Evolutionary conservation across 1,284 basidiomycete species (phyloP), one percentile per base, ranked within the genome.

Genomic region (Moesziomyces antarcticus): DNA sequence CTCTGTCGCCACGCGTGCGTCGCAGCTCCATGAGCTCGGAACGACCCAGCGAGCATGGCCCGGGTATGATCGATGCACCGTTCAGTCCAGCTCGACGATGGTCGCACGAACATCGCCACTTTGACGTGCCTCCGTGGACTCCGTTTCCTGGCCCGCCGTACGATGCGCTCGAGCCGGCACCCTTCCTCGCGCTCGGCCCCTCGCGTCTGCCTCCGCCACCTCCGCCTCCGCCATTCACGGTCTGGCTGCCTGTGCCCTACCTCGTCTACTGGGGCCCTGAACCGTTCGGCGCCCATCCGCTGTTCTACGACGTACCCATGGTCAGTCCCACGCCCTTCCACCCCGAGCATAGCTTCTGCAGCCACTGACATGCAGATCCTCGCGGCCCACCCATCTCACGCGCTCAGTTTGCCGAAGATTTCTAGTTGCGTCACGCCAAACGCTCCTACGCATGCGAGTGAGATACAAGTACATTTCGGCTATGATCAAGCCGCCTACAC

Each of bases 221-320:
- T 5, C 37, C 37, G 6, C 37, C 37, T 5, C 37, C 37, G 6
- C 37, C 37, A 3, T 40, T 40, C 37, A 40, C 37, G 3, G 16
- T 40, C 1, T 51, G 51, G 63, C 41, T 24, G 1, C 56, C 56
- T 6, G 52, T 66, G 13, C 63, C 52, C 3, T 66, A 66, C 44
- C 40, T 66, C 16, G 22, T 14, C 8, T 66, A 66, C 20, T 66
- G 63, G 63, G 57, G 63, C 0, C 63, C 63, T 0, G 63, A 66
- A n/a, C 20, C 24, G 33, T 8, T 66, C 3, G 56, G 43, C 25
- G 33, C 10, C 16, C 50, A 56, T 42, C 63, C 56, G 10, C 30
- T 42, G 3, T 49, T 48, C 33, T 60, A 66, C 53, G 63, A 66
- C 33, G 53, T 66, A 10, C 63, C 63, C 16, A 60, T 56, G 63